Evolutionary conservation across 768 basidiomycete genomes (phyloP).

Genomic region (Tylopilus plumbeoviolaceoides): DNA sequence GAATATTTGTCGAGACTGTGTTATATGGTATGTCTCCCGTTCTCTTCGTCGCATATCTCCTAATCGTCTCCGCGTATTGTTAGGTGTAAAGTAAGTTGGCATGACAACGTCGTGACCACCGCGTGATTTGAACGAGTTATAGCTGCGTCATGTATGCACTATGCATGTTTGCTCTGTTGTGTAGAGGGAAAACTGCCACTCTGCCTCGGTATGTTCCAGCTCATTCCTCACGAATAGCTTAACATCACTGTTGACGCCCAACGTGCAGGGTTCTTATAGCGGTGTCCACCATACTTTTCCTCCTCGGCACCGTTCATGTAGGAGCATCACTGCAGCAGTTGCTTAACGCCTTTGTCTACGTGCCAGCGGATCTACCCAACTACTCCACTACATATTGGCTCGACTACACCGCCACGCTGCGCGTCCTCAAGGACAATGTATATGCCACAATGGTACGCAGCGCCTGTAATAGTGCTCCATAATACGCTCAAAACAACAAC

Average conservation of each 20-base stretch:
- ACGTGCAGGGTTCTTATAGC: background rate
- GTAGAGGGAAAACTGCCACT: background rate
- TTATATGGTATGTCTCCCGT: background rate
- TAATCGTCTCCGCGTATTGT: background rate
- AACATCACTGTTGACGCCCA: background rate
- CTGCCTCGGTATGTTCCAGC: background rate
- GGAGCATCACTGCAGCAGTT: background rate
- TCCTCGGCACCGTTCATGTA: background rate
- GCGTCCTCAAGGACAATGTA: background rate
- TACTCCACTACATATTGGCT: constrained; percentile 6
- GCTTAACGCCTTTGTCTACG: constrained; percentile 1
- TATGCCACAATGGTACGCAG: background rate
- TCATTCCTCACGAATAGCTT: background rate
- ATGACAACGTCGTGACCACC: no score
- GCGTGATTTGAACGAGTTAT: background rate
- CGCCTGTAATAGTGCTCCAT: background rate
- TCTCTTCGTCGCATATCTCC: background rate
- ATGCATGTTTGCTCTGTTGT: background rate
- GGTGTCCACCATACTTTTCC: background rate
- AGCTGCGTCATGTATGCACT: background rate
- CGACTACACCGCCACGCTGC: background rate
- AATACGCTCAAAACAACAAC: background rate
- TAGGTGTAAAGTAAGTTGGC: background rate
- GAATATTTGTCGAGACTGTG: background rate
- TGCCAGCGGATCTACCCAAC: background rate